Evolutionary conservation across 164 flowering plant genomes (phyloP), one percentile per base, ranked within the genome.

Genomic region (Kalanchoe fedtschenkoi): DNA sequence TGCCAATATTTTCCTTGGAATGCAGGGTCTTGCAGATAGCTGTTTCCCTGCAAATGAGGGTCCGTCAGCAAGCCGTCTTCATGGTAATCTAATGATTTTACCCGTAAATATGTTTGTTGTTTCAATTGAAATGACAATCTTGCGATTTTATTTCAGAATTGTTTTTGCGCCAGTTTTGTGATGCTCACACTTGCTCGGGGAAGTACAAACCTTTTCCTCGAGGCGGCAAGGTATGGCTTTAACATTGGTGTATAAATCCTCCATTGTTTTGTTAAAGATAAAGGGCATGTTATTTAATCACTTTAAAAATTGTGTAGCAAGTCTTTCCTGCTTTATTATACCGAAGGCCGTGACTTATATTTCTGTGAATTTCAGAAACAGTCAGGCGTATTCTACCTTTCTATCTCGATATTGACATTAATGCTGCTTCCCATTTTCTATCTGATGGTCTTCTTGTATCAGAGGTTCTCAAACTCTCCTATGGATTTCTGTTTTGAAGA

Each of bases 401-500:
- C 90, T 38, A 66, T 69, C 38, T 83, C 91, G 30, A 78, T 89
- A 69, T 66, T 95, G 86, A 84, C 76, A 39, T 28, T 91, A 82
- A 83, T 91, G 95, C 71, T 91, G 78, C 86, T 95, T 21, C 95
- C 96, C 22, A 13, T 95, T 26, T 91, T 95, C 77, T 95, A 95
- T 70, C 34, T 84, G 19, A 58, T 91, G 47, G 90, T 85, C 24
- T 95, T 70, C 72, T 70, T 95, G 70, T 68, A 85, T 69, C 93
- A 80, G 63, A 88, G 96, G 99, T 95, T 24, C 15, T 55, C 14
- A 46, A 54, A 54, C 33, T 42, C 17, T 63, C 63, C 29, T 8
- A 17, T 1, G 22, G 16, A 34, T 11, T 5, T 33, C 13, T n/a
- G n/a, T n/a, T n/a, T n/a, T n/a, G n/a, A 21, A 38, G 30, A 24